phyloP scores from a whole-genome alignment of 495 filamentous ascomycete genomes.

The Tetracladium setigerum region DNA sequence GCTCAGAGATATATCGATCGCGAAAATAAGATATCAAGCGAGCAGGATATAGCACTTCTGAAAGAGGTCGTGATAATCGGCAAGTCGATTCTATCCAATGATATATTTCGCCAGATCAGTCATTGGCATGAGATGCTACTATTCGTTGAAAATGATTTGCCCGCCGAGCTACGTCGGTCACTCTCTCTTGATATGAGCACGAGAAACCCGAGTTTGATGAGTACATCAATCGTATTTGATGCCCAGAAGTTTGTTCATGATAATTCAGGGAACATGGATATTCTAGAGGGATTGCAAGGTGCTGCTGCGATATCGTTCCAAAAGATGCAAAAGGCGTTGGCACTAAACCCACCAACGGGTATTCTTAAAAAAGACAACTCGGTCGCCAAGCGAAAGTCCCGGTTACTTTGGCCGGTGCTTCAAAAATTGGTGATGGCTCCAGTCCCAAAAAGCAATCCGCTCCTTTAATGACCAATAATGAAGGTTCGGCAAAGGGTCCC shows the following conservation, averaged over 20 bases:
- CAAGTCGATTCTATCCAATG: constrained; percentile 45
- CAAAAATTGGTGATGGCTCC: constrained; percentile 5
- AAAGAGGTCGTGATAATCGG: constrained; percentile 55
- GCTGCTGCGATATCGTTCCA: constrained; percentile 2
- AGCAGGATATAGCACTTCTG: constrained; percentile 53
- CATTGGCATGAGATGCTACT: constrained; percentile 70
- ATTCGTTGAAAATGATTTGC: constrained; percentile 56
- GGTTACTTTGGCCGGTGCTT: constrained; percentile 10
- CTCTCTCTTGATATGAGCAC: constrained; percentile 55
- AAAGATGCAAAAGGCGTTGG: neutral
- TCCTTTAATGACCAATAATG: neutral
- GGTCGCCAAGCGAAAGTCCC: neutral
- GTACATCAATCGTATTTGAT: constrained; percentile 43
- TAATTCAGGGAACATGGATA: constrained; percentile 30
- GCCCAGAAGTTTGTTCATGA: constrained; percentile 51
- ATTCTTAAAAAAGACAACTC: neutral
- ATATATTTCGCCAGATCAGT: constrained; percentile 58
- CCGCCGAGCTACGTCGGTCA: constrained; percentile 35
- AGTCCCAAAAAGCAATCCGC: neutral
- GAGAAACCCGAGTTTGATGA: constrained; percentile 19
- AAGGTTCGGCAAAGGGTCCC: too few relatives aligned
- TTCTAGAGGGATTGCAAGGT: constrained; percentile 6
- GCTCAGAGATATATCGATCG: constrained; percentile 56
- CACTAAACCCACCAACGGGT: neutral
- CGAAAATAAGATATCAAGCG: constrained; percentile 40